These are phyloP conservation scores for Leccinum subfulvum DNA, from an alignment of 1,284 basidiomycete genomes.

Conservation along the genomic window DNA sequence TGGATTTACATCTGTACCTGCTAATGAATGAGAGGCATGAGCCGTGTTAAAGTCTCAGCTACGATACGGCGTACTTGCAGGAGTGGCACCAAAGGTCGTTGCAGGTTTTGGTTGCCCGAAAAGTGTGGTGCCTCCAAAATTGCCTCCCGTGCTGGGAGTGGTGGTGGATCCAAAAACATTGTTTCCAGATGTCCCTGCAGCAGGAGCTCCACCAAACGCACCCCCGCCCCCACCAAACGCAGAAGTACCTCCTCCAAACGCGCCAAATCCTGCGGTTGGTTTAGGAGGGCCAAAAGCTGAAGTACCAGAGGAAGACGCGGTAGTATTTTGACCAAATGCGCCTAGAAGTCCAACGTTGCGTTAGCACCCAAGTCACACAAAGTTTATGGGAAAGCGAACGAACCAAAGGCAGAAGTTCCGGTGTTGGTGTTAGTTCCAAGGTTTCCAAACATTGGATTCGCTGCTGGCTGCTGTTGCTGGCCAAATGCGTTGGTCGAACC, in stretches of 20 bases:
- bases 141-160: slow-evolving; percentile 31
- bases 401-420: slow-evolving; percentile 59
- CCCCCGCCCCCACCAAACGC: slow-evolving; percentile 38
- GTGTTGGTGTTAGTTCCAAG: slow-evolving; percentile 40
- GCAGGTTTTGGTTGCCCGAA: slow-evolving; percentile 52
- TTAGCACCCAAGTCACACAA: slow-evolving; percentile 16
- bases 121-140: slow-evolving; percentile 41
- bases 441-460: slow-evolving; percentile 79
- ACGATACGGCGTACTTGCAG: slow-evolving; percentile 33
- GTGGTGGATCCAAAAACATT: slow-evolving; percentile 46
- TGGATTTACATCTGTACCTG: slow-evolving; percentile 34
- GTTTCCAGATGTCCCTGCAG: slow-evolving; percentile 34
- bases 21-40: slow-evolving; percentile 24
- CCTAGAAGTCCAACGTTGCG: slow-evolving; percentile 38
- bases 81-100: slow-evolving; percentile 46
- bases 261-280: slow-evolving; percentile 66
- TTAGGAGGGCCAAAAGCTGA: slow-evolving; percentile 64
- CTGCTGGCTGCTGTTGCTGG: slow-evolving; percentile 58
- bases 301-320: slow-evolving; percentile 37
- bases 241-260: slow-evolving; percentile 52
- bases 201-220: slow-evolving; percentile 31
- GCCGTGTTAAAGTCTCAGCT: neutral
- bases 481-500: slow-evolving; percentile 45
- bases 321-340: slow-evolving; percentile 54
- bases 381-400: slow-evolving; percentile 26